These are phyloP conservation scores for Globisporangium lucens DNA, from an alignment of 352 stramenopile species.

Conservation along the genomic window DNA sequence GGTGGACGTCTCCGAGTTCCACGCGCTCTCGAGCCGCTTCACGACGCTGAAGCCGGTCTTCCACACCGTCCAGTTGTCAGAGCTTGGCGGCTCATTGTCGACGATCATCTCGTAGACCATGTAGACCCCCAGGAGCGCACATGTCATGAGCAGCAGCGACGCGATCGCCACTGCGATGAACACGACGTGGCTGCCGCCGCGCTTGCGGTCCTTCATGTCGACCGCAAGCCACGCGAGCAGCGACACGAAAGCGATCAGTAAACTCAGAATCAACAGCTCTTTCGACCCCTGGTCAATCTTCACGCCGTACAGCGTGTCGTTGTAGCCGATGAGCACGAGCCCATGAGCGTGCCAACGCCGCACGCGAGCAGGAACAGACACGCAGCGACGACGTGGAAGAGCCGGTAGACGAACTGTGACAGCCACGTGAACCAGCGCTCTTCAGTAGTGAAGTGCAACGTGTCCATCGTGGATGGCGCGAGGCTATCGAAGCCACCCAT, in stretches of 20 bases:
- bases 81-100: conserved; percentile 30
- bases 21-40: conserved; percentile 40
- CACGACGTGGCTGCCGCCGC: conserved; percentile 24
- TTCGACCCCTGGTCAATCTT: conserved; percentile 41
- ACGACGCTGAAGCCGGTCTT: conserved; percentile 68
- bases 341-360: conserved; percentile 50
- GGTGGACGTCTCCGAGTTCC: conserved; percentile 34
- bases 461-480: conserved; percentile 42
- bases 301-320: conserved; percentile 50
- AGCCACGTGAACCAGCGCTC: conserved; percentile 79
- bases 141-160: conserved; percentile 38
- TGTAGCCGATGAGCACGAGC: conserved; percentile 47
- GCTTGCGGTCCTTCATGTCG: conserved; percentile 42
- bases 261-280: conserved; percentile 35
- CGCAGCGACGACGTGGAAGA: conserved; percentile 29
- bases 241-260: conserved; percentile 29
- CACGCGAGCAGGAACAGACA: conserved; percentile 44
- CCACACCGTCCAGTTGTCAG: conserved; percentile 71
- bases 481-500: neutral
- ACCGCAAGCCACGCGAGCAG: conserved; percentile 52
- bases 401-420: conserved; percentile 34
- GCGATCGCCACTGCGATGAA: conserved; percentile 41
- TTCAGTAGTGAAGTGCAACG: conserved; percentile 55
- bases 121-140: conserved; percentile 44
- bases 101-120: conserved; percentile 62